Evolutionary conservation across 345 rosid species (phyloP), one percentile per base, ranked within the genome.

Genomic region (Populus nigra): DNA sequence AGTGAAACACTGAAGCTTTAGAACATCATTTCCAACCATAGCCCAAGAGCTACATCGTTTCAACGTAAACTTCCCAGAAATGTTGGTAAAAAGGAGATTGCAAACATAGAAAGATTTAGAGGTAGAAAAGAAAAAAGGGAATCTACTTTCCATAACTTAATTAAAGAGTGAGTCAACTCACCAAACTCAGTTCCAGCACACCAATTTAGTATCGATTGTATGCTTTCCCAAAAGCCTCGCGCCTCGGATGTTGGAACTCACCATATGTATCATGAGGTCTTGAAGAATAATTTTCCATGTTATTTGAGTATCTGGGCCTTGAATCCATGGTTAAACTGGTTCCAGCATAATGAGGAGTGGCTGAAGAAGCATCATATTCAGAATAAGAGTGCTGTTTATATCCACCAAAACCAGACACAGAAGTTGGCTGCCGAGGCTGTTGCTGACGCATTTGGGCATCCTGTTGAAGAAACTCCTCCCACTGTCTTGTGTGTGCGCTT

Each of bases 381-480:
- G 91, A 57, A 87, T 88, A 92, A 71, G 84, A 79, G 31, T 88
- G 91, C 86, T 92, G 99, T 81, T 90, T 91, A 86, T 90, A 92
- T 80, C 88, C 87, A 65, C 93, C 85, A 83, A 87, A 93, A 86
- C 87, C 86, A 67, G 87, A 71, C 35, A 80, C 84, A 50, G 92
- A 76, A 84, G 86, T 84, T 78, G 91, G 94, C 80, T 87, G 92
- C 25, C 77, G 84, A 65, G 89, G 80, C 83, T 91, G 94, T 47
- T 89, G 93, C 72, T 91, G 93, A 73, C 81, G 90, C 88, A 94
- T 92, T 78, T 92, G 93, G 76, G 92, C 88, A 86, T 93, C 91
- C n/a, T 85, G 57, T 75, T 88, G 92, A 82, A 92, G 92, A 80
- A 94, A 93, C n/a, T 90, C 97, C 72, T 92, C 97, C 91, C 94